phyloP scores from a whole-genome alignment of 805 yeast species.

The Wickerhamiella domercqiae region DNA sequence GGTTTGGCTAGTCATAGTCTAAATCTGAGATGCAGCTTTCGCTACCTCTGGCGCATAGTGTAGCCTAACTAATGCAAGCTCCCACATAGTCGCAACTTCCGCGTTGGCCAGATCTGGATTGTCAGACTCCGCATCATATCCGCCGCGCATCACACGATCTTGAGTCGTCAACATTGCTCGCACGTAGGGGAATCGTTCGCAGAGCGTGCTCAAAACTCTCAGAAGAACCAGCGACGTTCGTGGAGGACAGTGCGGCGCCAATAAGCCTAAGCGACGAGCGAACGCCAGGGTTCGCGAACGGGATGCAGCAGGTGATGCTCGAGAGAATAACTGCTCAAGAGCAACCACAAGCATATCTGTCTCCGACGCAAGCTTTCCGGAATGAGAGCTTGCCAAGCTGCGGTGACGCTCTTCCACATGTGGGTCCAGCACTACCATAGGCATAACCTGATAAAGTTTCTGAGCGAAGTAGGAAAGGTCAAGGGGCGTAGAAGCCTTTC shows the following conservation, averaged over 20 bases:
- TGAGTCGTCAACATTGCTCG: constrained; percentile 73
- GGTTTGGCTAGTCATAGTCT: too few species aligned
- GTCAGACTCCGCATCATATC: constrained; percentile 46
- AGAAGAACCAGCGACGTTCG: constrained; percentile 66
- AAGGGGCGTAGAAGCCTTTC: constrained; percentile 41
- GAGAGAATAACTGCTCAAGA: constrained; percentile 65
- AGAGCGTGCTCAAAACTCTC: constrained; percentile 62
- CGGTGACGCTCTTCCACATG: constrained; percentile 79
- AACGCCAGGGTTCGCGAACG: constrained; percentile 36
- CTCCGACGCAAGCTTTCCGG: constrained; percentile 61
- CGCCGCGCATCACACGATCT: constrained; percentile 74
- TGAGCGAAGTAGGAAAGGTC: constrained; percentile 73
- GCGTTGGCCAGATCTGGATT: constrained; percentile 66
- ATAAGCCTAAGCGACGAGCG: constrained; percentile 59
- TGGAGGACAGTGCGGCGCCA: constrained; percentile 67
- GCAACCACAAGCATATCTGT: constrained; percentile 68
- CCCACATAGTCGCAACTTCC: constrained; percentile 87
- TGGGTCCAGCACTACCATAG: constrained; percentile 57
- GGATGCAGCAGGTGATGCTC: constrained; percentile 27
- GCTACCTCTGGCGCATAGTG: constrained; percentile 78
- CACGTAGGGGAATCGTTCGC: constrained; percentile 54
- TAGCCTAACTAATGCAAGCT: constrained; percentile 55
- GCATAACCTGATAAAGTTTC: constrained; percentile 53
- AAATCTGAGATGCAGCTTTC: constrained; percentile 33
- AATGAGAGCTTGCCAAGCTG: constrained; percentile 60